A percentile compares a stretch with the other conserved stretches of the same genome.
Conservation (phyloP, 345 rosid species). For the Arabis hirsuta region DNA sequence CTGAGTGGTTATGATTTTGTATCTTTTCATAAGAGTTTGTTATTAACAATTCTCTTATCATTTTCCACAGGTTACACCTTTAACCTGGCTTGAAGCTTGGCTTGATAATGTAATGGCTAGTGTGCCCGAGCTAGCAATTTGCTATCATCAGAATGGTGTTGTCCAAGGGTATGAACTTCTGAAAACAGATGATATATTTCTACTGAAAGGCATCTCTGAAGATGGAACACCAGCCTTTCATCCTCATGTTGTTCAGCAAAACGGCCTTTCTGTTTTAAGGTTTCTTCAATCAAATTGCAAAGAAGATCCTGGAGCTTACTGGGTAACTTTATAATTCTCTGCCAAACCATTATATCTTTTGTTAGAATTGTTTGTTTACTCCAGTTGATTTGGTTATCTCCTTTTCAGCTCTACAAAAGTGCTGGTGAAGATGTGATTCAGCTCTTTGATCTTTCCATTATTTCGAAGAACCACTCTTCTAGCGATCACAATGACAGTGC, state of each 20-base stretch:
- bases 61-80: conserved; percentile 68
- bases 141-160: conserved; percentile 92
- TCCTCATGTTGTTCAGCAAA: conserved; percentile 95
- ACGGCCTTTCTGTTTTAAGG: conserved; percentile 89
- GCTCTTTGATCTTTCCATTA: conserved; percentile 87
- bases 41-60: conserved; percentile 13
- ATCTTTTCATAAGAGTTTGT: conserved; percentile 10
- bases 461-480: conserved; percentile 70
- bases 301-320: conserved; percentile 96
- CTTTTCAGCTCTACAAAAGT: conserved; percentile 80
- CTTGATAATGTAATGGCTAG: conserved; percentile 98
- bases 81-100: conserved; percentile 99
- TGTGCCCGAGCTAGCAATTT: conserved; percentile 97
- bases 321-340: conserved; percentile 57
- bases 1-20: conserved; percentile 22
- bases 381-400: conserved; percentile 23
- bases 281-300: conserved; percentile 95
- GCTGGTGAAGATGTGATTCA: conserved; percentile 95
- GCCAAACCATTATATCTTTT: background rate
- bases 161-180: conserved; percentile 94
- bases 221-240: conserved; percentile 96
- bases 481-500: conserved; percentile 56
- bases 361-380: background rate
- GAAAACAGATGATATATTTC: conserved; percentile 92
- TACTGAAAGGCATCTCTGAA: conserved; percentile 83